Evolutionary conservation across 2,329 filamentous ascomycete genomes (phyloP).

Genomic region (Phialophora chinensis): DNA sequence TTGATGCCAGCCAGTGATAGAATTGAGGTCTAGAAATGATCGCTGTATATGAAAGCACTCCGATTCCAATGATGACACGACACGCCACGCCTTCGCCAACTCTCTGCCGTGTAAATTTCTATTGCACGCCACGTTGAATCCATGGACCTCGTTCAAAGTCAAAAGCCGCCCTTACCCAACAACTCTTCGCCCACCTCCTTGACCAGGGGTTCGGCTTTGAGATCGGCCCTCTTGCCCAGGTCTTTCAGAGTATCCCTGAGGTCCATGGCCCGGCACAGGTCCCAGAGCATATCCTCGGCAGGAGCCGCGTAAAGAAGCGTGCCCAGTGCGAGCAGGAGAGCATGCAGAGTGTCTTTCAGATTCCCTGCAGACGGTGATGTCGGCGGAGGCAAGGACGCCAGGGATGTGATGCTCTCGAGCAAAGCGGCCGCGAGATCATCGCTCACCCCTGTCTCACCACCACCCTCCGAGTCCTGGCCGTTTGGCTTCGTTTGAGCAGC

Average conservation of each 20-base stretch:
- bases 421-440: constrained; percentile 77
- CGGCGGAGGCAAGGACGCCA: constrained; percentile 5
- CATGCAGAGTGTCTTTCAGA: constrained; percentile 71
- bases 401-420: constrained; percentile 54
- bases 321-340: constrained; percentile 76
- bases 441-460: constrained; percentile 50
- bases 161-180: constrained; percentile 47
- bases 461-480: neutral
- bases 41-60: neutral
- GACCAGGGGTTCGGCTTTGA: constrained; percentile 65
- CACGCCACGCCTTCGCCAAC: neutral
- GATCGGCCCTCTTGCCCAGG: constrained; percentile 53
- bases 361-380: constrained; percentile 11
- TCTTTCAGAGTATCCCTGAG: constrained; percentile 65
- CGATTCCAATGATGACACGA: neutral
- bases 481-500: constrained; percentile 59
- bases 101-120: neutral
- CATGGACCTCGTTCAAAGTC: neutral
- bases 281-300: constrained; percentile 71
- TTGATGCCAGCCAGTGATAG: neutral
- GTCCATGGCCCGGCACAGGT: constrained; percentile 79
- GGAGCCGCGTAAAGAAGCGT: constrained; percentile 74
- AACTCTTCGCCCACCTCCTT: constrained; percentile 55
- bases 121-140: neutral
- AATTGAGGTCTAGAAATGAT: neutral